Base-by-base conservation (phyloP, 495 filamentous ascomycete genomes). In the Podospora conica region DNA sequence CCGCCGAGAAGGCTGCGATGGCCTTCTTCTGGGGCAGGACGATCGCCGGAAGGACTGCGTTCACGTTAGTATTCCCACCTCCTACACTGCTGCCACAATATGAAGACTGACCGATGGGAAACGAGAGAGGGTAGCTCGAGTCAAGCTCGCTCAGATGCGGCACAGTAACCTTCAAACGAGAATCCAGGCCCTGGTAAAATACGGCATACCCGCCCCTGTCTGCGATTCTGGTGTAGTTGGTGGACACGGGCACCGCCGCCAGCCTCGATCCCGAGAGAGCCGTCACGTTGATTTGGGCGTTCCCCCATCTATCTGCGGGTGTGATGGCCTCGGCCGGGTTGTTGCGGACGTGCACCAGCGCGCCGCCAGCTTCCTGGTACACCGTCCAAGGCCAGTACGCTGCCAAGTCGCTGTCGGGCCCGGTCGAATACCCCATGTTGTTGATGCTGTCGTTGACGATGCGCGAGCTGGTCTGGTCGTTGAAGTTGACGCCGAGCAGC, bases 321-420 rank as follows among this genome's bases (percentile, higher is more conserved):
- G 3, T 11, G 8, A 21, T 53, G 53, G 5, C 9, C 12, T 28
- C 55, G 55, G 7, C n/a, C 1, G 64, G 58, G 12, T 10, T 25
- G 65, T 72, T 69, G 53, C 65, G 60, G 25, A 66, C 57, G 33
- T 68, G 65, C n/a, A 55, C 24, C 6, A 72, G 59, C 53, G 3
- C 18, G 23, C 65, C 67, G 3, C n/a, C 18, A n/a, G 55, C 6
- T 60, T 55, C 21, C 29, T 69, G 67, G 31, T 66, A 68, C 18
- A 72, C 55, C 9, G 27, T 23, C 63, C 66, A 72, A 9, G 67
- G 70, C 70, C 70, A 72, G 65, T 69, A 72, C 10, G 61, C 48
- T 1, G 65, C 22, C 10, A 72, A 12, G 53, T 56, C 54, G 67
- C 55, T 70, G 65, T 58, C 58, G 55, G 28, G 24, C 31, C 25